phyloP scores from a whole-genome alignment of 495 filamentous ascomycete species.

The Hypoxylon rickii region DNA sequence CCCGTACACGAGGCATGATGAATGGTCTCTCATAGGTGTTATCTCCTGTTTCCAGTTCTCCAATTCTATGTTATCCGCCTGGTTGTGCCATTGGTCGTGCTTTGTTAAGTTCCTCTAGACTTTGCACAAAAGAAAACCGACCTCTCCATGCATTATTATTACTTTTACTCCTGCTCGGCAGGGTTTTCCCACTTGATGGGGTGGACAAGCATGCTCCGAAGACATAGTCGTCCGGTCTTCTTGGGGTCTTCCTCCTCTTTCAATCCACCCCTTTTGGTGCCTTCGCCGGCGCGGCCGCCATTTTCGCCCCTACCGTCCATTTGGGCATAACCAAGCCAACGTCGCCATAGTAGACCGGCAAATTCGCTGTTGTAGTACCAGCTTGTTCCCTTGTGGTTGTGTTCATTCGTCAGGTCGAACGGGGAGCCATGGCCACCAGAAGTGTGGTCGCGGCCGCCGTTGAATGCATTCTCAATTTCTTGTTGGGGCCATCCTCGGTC shows the following conservation, averaged over 20 bases:
- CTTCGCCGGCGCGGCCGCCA: conserved; percentile 66
- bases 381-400: conserved; percentile 84
- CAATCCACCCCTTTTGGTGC: conserved; percentile 62
- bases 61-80: conserved; percentile 27
- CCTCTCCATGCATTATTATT: conserved; percentile 24
- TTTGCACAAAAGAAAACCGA: conserved; percentile 27
- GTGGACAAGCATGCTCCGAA: conserved; percentile 88
- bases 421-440: conserved; percentile 68
- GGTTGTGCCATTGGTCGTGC: conserved; percentile 13
- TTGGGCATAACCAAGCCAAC: conserved; percentile 86
- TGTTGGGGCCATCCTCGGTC: conserved; percentile 76
- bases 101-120: conserved; percentile 22
- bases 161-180: conserved; percentile 39
- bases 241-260: conserved; percentile 63
- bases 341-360: conserved; percentile 77
- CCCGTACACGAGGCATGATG: conserved; percentile 31
- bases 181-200: conserved; percentile 75
- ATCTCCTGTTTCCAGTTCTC: conserved; percentile 25
- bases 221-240: conserved; percentile 79
- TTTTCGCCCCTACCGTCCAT: conserved; percentile 62
- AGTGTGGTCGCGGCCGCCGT: conserved; percentile 79
- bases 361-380: conserved; percentile 97
- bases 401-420: conserved; percentile 80
- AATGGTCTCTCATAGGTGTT: conserved; percentile 23
- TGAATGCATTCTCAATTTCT: conserved; percentile 81